Evolutionary conservation across 352 stramenopile species (phyloP), one percentile per base, ranked within the genome.

Genomic region (Pythium rhizo-oryzae): DNA sequence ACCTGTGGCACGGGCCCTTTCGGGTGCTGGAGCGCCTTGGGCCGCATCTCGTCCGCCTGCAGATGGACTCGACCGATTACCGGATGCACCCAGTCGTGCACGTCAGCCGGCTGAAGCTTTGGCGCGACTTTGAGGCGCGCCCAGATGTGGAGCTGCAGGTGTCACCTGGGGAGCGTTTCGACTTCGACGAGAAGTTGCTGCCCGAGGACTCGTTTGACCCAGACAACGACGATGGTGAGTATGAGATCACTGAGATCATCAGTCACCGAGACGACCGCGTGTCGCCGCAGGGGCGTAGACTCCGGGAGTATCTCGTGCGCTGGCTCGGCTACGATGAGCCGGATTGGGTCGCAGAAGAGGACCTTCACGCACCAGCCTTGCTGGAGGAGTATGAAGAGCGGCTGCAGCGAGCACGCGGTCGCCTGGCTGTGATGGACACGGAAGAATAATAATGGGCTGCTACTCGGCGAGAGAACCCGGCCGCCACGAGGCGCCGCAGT

Each of bases 1-100:
- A 74, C 18, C 30, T 69, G 1, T 70, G 67, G 67, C 67, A 74
- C 23, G 67, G 67, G 2, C 67, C 56, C 33, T 74, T 74, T 23
- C 61, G 69, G 0, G 55, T 70, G n/a, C 33, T 59, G 0, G 63
- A 70, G 33, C 63, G 54, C 13, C 5, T 50, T 4, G 63, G 13
- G 1, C 46, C 64, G 19, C 63, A 65, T n/a, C 6, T 60, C 4
- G 58, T 51, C 19, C 33, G 25, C 24, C 44, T 73, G 0, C 59
- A 73, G 33, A 46, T 69, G 28, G 28, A 33, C 6, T 33, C 28
- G 6, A 33, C 28, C 6, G 28, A 33, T 6, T 68, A 68, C 23
- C 28, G 21, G 16, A 52, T 71, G 12, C 67, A 63, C 58, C 57
- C 65, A 13, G 0, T 62, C 15, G 51, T 71, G 2, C 65, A 71